These are phyloP conservation scores for Acacia concinna DNA, from an alignment of 331 rosid species.

Conservation along the genomic window DNA sequence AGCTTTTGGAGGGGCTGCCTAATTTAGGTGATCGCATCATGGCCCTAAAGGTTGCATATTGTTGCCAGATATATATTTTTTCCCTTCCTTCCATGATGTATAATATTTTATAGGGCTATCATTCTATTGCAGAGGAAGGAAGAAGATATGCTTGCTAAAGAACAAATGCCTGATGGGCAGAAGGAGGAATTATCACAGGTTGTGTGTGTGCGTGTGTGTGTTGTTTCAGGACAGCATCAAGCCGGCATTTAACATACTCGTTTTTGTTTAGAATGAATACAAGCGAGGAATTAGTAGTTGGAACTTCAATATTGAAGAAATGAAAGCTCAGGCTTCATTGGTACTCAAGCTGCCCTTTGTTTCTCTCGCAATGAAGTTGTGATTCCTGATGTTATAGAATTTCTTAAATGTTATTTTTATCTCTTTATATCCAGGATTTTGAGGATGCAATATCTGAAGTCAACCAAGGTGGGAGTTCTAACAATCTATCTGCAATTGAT, in stretches of 20 bases:
- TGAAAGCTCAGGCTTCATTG: slow-evolving; percentile 92
- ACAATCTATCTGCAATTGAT: slow-evolving; percentile 50
- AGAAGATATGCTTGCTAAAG: slow-evolving; percentile 87
- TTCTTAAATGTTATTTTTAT: slow-evolving; percentile 26
- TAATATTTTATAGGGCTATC: slow-evolving; percentile 11
- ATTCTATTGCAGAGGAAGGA: slow-evolving; percentile 67
- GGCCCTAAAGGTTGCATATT: slow-evolving; percentile 74
- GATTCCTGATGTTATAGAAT: slow-evolving; percentile 20
- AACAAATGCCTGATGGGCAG: slow-evolving; percentile 84
- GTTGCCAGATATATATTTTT: not conserved
- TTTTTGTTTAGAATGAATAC: slow-evolving; percentile 69
- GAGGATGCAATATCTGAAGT: slow-evolving; percentile 65
- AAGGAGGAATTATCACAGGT: slow-evolving; percentile 97
- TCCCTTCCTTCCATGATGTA: not conserved
- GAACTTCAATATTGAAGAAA: slow-evolving; percentile 88
- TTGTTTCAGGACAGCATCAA: not conserved
- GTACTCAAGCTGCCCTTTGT: slow-evolving; percentile 42
- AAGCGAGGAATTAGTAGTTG: slow-evolving; percentile 94
- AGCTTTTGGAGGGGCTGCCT: slow-evolving; percentile 81
- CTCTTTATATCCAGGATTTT: slow-evolving; percentile 66
- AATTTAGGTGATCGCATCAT: slow-evolving; percentile 85
- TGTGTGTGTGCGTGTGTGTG: not conserved
- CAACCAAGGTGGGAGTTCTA: slow-evolving; percentile 49
- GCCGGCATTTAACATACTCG: slow-evolving; percentile 14
- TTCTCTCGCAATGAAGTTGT: slow-evolving; percentile 4